Evolutionary conservation across 257 asterid species (phyloP).

Genomic region (Paraleonurus japonicus): DNA sequence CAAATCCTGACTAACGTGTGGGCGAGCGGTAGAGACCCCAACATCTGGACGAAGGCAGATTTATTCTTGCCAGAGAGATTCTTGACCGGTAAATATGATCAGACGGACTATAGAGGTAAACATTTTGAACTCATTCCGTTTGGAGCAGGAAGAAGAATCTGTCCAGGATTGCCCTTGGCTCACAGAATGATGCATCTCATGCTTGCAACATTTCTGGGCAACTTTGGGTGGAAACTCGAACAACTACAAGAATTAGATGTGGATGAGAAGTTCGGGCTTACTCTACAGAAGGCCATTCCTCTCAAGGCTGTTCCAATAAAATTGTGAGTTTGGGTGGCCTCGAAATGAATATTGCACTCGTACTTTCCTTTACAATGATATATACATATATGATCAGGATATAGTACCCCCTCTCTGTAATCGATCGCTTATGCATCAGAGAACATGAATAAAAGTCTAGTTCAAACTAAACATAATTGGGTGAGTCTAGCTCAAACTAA

Average conservation of each 20-base stretch:
- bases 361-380: too few relatives aligned
- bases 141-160: slow-evolving; percentile 36
- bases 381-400: too few relatives aligned
- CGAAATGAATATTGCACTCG: not conserved
- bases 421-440: too few relatives aligned
- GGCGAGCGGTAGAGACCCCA: slow-evolving; percentile 43
- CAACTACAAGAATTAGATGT: slow-evolving; percentile 24
- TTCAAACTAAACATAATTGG: too few relatives aligned
- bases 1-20: slow-evolving; percentile 36
- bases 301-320: slow-evolving; percentile 25
- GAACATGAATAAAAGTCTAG: too few relatives aligned
- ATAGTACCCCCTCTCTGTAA: too few relatives aligned
- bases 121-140: slow-evolving; percentile 41
- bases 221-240: slow-evolving; percentile 37
- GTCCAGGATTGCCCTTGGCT: slow-evolving; percentile 42
- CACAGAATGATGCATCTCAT: slow-evolving; percentile 38
- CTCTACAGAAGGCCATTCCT: slow-evolving; percentile 29
- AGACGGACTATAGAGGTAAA: slow-evolving; percentile 29
- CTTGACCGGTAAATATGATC: not conserved
- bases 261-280: slow-evolving; percentile 33
- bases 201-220: slow-evolving; percentile 30
- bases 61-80: slow-evolving; percentile 41
- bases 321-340: not conserved
- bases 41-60: slow-evolving; percentile 29
- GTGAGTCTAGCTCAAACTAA: too few relatives aligned